These are phyloP conservation scores for Aspergillus ostianus DNA, from an alignment of 495 filamentous ascomycete genomes.

Conservation along the genomic window DNA sequence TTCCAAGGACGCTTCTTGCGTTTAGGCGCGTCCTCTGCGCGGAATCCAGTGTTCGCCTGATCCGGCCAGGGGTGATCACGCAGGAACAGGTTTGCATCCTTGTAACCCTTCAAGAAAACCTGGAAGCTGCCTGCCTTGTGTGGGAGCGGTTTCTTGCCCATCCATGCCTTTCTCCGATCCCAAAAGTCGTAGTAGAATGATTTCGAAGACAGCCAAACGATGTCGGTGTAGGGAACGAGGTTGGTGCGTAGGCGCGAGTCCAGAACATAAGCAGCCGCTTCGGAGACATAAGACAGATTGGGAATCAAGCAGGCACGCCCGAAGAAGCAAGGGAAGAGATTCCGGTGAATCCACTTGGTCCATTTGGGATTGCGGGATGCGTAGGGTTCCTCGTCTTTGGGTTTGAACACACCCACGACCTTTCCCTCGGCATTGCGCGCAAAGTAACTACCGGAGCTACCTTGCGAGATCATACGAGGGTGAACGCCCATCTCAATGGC, in stretches of 20 bases:
- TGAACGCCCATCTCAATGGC: conserved; percentile 93
- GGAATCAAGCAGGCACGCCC: conserved; percentile 95
- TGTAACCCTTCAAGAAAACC: conserved; percentile 93
- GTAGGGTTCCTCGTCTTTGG: conserved; percentile 98
- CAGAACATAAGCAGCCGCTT: conserved; percentile 93
- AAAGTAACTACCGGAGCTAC: conserved; percentile 97
- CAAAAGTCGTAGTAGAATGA: conserved; percentile 98
- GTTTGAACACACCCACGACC: conserved; percentile 97
- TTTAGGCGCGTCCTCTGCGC: conserved; percentile 65
- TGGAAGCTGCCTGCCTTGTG: conserved; percentile 95
- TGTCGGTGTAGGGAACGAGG: conserved; percentile 93
- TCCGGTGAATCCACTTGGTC: conserved; percentile 94
- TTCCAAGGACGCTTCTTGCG: conserved; percentile 78
- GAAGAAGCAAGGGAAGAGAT: conserved; percentile 96
- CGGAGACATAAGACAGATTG: conserved; percentile 98
- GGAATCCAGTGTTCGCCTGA: conserved; percentile 74
- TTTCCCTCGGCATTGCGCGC: conserved; percentile 87
- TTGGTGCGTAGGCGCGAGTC: conserved; percentile 87
- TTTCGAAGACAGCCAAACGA: conserved; percentile 91
- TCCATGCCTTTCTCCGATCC: conserved; percentile 85
- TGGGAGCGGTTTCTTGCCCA: conserved; percentile 83
- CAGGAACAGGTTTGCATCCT: conserved; percentile 94
- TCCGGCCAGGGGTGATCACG: conserved; percentile 98
- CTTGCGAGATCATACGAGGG: conserved; percentile 93
- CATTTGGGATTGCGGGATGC: conserved; percentile 89